Percentiles rank a stretch among this genome's conserved stretches.
Evolutionary conservation across 1,139 yeast species (phyloP).

Genomic region (Zygosaccharomyces sapae): DNA sequence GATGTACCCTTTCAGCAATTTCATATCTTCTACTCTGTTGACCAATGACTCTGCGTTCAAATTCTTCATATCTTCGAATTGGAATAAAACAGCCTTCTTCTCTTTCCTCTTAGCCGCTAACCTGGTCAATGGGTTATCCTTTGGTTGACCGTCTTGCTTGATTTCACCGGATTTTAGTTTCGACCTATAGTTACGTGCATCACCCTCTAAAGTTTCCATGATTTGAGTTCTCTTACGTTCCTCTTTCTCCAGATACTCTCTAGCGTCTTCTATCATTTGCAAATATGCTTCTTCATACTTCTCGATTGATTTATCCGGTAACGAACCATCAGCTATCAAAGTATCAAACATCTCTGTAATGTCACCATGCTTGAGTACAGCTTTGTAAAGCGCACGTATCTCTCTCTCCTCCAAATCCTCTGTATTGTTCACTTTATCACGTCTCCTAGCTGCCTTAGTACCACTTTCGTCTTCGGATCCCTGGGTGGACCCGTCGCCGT

Average conservation of each 20-base stretch:
- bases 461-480: conserved; percentile 45
- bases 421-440: conserved; percentile 42
- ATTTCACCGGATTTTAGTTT: conserved; percentile 43
- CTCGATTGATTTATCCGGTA: conserved; percentile 75
- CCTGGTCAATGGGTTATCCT: conserved; percentile 46
- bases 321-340: conserved; percentile 82
- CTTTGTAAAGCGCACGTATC: conserved; percentile 78
- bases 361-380: conserved; percentile 79
- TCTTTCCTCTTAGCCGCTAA: conserved; percentile 58
- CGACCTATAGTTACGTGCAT: conserved; percentile 55
- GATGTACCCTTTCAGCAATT: conserved; percentile 48
- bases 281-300: conserved; percentile 69
- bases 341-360: conserved; percentile 79
- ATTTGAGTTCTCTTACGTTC: conserved; percentile 57
- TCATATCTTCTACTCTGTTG: conserved; percentile 79
- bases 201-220: conserved; percentile 56
- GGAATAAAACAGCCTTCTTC: conserved; percentile 84
- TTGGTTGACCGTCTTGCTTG: conserved; percentile 30
- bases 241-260: conserved; percentile 60
- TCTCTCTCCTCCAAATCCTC: conserved; percentile 78
- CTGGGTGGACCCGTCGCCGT: conserved; percentile 35
- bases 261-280: conserved; percentile 63
- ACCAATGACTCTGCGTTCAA: conserved; percentile 86
- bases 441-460: conserved; percentile 34
- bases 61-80: conserved; percentile 81